Evolutionary conservation across 805 yeast species (phyloP).

Genomic region (Komagataella pastoris): DNA sequence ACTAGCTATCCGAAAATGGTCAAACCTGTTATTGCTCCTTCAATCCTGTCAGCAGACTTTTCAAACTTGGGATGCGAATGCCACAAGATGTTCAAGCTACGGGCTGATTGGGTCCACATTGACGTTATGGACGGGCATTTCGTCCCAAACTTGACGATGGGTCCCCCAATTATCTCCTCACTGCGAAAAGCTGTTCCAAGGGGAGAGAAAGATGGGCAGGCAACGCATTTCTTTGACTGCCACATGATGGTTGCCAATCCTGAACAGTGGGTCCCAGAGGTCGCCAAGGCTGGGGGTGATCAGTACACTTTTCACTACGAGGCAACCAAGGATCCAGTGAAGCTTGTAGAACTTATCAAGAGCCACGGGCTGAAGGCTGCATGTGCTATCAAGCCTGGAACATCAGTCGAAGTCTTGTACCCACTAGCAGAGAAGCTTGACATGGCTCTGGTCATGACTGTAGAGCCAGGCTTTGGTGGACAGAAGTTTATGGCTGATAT

Average conservation of each 20-base stretch:
- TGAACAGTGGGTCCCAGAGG: constrained; percentile 85
- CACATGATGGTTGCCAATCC: constrained; percentile 97
- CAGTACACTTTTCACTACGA: constrained; percentile 95
- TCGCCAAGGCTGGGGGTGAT: constrained; percentile 90
- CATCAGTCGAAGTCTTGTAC: constrained; percentile 71
- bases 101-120: constrained; percentile 95
- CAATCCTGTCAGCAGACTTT: constrained; percentile 86
- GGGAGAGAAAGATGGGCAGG: constrained; percentile 29
- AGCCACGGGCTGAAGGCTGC: constrained; percentile 83
- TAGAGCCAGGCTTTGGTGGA: constrained; percentile 98
- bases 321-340: constrained; percentile 69
- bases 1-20: constrained; percentile 7
- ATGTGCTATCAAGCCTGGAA: constrained; percentile 88
- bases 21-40: constrained; percentile 90
- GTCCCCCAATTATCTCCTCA: constrained; percentile 77
- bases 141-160: constrained; percentile 92
- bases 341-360: constrained; percentile 64
- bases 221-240: constrained; percentile 63
- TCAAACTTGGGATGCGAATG: constrained; percentile 83
- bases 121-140: constrained; percentile 99
- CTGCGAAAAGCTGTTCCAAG: constrained; percentile 70
- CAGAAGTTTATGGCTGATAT: constrained; percentile 89
- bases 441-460: constrained; percentile 97
- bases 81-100: constrained; percentile 60
- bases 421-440: constrained; percentile 70